Evolutionary conservation across 768 basidiomycete species (phyloP), one percentile per base, ranked within the genome.

Genomic region (Phanerochaete sordida): DNA sequence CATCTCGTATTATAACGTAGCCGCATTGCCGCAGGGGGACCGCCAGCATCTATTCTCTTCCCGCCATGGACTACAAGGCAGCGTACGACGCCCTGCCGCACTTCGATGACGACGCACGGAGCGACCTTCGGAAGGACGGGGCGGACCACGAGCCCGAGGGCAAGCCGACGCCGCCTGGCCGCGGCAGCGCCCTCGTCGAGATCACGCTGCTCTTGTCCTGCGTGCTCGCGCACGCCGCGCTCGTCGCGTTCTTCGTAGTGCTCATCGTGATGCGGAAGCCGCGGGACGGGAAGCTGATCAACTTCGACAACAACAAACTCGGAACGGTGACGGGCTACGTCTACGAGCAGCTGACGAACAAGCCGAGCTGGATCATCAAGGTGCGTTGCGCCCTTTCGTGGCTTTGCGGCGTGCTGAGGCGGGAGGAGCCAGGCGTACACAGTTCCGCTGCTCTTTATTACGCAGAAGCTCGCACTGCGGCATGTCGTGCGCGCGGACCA

Each of bases 391-490:
- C 11, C 13, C 47, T 23, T 24, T 5, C 47, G 13, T 48, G 24
- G 4, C 9, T 26, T 26, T 23, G 23, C 27, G 24, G 11, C 5
- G 23, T 11, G 24, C 27, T 48, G 5, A 24, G 6, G 23, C 3
- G 11, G 27, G 6, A 9, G 5, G 11, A 3, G 6, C 2, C 27
- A 62, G 60, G 3, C 43, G 3, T 57, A 56, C 50, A 35, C 53
- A 1, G 47, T 63, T 8, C 39, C 58, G 12, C 33, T 59, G 15
- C 37, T 63, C 21, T 51, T 24, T 21, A 2, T 59, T 9, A 63
- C 62, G 16, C 62, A 63, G 27, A 39, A 52, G 9, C 58, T 63
- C 13, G 56, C 56, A 5, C 56, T 57, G 12, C 39, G 45, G 44
- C 6, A 44, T 7, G 47, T 11, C 44, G 9, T 57, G 9, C 43